A percentile compares a stretch with the other conserved stretches of the same genome.
phyloP scores from a whole-genome alignment of 805 yeast genomes.

The Cyberlindnera americana region DNA sequence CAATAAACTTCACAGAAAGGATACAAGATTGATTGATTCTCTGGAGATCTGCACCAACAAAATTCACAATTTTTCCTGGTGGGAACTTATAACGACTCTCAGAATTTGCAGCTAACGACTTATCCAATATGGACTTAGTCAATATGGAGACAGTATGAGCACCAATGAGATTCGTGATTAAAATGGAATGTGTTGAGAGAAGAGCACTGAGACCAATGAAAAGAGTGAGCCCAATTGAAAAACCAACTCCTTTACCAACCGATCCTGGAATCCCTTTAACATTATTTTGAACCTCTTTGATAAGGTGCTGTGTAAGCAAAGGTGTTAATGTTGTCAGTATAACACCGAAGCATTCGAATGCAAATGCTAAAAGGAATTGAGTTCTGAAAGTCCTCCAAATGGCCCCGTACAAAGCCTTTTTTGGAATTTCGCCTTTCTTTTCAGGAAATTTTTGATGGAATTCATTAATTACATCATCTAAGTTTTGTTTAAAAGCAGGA shows the following conservation, averaged over 20 bases:
- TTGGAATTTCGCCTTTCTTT: constrained; percentile 24
- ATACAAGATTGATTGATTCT: constrained; percentile 37
- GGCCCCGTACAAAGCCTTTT: constrained; percentile 34
- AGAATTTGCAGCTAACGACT: constrained; percentile 55
- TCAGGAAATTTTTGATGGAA: not conserved
- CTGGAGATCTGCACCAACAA: constrained; percentile 73
- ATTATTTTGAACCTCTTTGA: constrained; percentile 45
- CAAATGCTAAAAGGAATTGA: constrained; percentile 34
- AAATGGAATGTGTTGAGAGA: constrained; percentile 41
- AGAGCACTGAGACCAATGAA: constrained; percentile 27
- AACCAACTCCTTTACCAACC: constrained; percentile 62
- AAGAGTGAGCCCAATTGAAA: constrained; percentile 60
- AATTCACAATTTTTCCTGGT: constrained; percentile 61
- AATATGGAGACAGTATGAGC: constrained; percentile 62
- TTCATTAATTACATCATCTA: constrained; percentile 28
- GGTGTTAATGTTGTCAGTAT: constrained; percentile 47
- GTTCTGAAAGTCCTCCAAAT: constrained; percentile 42
- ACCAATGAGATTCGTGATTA: constrained; percentile 61
- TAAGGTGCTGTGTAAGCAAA: constrained; percentile 45
- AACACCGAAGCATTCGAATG: constrained; percentile 41
- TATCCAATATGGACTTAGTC: constrained; percentile 62
- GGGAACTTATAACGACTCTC: constrained; percentile 54
- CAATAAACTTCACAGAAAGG: not conserved
- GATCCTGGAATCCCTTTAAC: constrained; percentile 35
- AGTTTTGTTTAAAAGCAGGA: constrained; percentile 29